Base-by-base conservation (phyloP, 1,284 basidiomycete genomes). In the Inonotus hispidus region DNA sequence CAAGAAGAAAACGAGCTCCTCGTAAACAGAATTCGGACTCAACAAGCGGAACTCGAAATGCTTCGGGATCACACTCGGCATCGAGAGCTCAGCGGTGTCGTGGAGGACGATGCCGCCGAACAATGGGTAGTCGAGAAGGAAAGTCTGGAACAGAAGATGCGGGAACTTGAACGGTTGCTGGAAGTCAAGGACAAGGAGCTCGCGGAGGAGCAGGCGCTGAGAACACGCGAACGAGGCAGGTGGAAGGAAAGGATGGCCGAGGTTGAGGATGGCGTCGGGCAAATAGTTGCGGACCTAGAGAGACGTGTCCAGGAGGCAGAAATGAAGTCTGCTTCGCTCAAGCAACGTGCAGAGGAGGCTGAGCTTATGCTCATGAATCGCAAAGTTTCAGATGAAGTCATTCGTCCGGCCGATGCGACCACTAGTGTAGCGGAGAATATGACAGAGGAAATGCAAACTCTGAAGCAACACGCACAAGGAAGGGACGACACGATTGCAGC, bases 1-100 rank as follows among this genome's bases (percentile, higher is more conserved):
- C 87, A 90, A 64, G 87, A 92, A 70, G 92, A 94, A 74, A 94
- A 93, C 68, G 81, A 89, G 70, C 74, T 70, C 13, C 76, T 93
- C 10, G 65, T 80, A 16, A 77, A 78, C 53, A 74, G 78, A 57
- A 64, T 87, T n/a, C 73, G 68, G 56, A 75, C 74, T 60, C 68
- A 85, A 29, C 81, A 84, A 64, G 79, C 75, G 59, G 77, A 78
- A 56, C 45, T 60, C 16, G 57, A 63, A 35, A 19, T 47, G 5
- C 19, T 60, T 7, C 37, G 47, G 7, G 50, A 60, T 52, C 49
- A 50, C 16, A 37, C 39, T 27, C 54, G 49, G 21, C 47, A 37
- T 14, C 53, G 78, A 2, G 71, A 74, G 1, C 67, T 91, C 63
- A 82, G 80, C 3, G 77, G 83, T 63, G 82, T 89, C 1, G 77